These are phyloP conservation scores for Didymellaceae sp. DNA, from an alignment of 2,329 filamentous ascomycete genomes.

Conservation along the genomic window DNA sequence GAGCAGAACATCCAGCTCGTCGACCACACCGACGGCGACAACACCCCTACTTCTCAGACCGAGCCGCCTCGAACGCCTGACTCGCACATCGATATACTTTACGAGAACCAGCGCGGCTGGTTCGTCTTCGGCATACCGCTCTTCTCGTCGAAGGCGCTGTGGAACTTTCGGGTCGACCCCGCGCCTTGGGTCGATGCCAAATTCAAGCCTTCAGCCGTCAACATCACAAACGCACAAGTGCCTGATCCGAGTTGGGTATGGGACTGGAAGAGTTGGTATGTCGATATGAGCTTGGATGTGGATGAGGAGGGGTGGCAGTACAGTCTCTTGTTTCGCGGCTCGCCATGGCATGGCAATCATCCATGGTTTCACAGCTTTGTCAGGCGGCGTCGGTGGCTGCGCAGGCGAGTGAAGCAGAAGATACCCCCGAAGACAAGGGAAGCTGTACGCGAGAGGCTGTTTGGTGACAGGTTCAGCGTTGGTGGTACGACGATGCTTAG, in stretches of 20 bases:
- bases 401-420: conserved; percentile 74
- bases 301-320: conserved; percentile 98
- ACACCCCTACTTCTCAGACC: conserved; percentile 29
- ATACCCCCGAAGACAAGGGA: conserved; percentile 44
- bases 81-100: conserved; percentile 76
- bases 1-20: conserved; percentile 74
- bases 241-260: conserved; percentile 96
- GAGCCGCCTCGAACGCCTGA: conserved; percentile 30
- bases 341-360: conserved; percentile 81
- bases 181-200: conserved; percentile 78
- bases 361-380: conserved; percentile 96
- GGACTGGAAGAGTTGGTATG: conserved; percentile 76
- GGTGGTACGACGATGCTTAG: conserved; percentile 46
- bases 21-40: conserved; percentile 58
- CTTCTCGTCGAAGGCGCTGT: conserved; percentile 84
- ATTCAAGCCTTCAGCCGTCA: conserved; percentile 64
- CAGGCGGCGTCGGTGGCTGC: conserved; percentile 85
- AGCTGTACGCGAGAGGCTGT: conserved; percentile 40
- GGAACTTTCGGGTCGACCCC: conserved; percentile 78
- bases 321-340: conserved; percentile 76
- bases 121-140: conserved; percentile 88
- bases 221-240: conserved; percentile 86
- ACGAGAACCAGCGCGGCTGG: conserved; percentile 91
- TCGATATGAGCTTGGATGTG: conserved; percentile 78
- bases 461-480: conserved; percentile 49